phyloP scores from a whole-genome alignment of 148 eudicot species.

The Rhododendron vialii region DNA sequence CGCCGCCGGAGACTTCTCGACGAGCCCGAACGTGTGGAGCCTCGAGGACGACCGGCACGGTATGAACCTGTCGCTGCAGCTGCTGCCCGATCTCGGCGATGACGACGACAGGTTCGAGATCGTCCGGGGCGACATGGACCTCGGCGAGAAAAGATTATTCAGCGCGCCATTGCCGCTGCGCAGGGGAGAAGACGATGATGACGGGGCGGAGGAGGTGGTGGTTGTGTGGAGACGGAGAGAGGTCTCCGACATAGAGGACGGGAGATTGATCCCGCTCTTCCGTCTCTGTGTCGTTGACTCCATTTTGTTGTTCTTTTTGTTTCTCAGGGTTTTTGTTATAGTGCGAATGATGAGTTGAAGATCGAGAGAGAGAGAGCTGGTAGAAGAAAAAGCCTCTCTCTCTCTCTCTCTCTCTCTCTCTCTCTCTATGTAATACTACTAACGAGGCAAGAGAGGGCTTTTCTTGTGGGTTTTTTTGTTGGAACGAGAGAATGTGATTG shows the following conservation, averaged over 20 bases:
- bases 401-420: not conserved
- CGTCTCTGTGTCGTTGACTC: conserved; percentile 52
- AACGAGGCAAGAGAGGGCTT: not conserved
- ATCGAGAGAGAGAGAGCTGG: not conserved
- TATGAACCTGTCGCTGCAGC: conserved; percentile 87
- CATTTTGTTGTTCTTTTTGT: conserved; percentile 26
- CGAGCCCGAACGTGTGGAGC: conserved; percentile 74
- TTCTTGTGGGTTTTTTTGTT: conserved; percentile 1
- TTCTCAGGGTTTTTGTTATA: not conserved
- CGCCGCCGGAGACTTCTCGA: conserved; percentile 39
- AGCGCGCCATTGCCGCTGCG: not conserved
- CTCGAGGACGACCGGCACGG: conserved; percentile 94
- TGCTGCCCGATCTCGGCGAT: conserved; percentile 26
- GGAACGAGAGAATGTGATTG: conserved; percentile 8
- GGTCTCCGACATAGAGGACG: conserved; percentile 65
- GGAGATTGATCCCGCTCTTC: conserved; percentile 86
- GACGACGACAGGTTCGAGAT: conserved; percentile 58
- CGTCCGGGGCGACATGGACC: conserved; percentile 73
- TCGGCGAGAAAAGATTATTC: conserved; percentile 44
- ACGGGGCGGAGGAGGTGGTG: conserved; percentile 6
- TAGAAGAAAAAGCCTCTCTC: not conserved
- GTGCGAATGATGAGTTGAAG: not conserved
- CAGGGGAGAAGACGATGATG: conserved; percentile 3
- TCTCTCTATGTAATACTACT: not conserved
- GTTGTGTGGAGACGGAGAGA: conserved; percentile 47